phyloP scores from a whole-genome alignment of 2,329 filamentous ascomycete species.

The Penicillium aurantiogriseum region DNA sequence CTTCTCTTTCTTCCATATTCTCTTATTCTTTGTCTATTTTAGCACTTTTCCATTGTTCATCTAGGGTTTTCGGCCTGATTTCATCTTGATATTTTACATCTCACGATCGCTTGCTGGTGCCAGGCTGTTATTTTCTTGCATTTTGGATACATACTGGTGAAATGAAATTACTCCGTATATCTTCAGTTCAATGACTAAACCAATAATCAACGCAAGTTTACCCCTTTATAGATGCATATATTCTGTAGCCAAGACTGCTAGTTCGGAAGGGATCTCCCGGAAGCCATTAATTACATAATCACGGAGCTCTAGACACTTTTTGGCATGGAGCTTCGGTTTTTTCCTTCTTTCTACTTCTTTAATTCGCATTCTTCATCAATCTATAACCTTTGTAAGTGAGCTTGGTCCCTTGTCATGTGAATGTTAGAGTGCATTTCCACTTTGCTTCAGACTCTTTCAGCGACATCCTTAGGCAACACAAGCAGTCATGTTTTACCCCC shows the following conservation, averaged over 20 bases:
- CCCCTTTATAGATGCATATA: background rate
- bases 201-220: background rate
- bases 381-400: conserved; percentile 19
- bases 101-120: conserved; percentile 1
- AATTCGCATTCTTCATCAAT: conserved; percentile 15
- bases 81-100: background rate
- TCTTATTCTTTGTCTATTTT: conserved; percentile 9
- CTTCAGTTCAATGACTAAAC: background rate
- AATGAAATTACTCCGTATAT: background rate
- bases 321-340: conserved; percentile 23
- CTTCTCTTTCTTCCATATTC: conserved; percentile 5
- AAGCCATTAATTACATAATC: conserved; percentile 19
- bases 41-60: conserved; percentile 3
- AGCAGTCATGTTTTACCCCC: background rate
- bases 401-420: background rate
- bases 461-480: background rate
- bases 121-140: background rate
- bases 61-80: background rate
- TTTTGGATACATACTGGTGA: background rate
- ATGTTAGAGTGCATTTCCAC: background rate
- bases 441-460: background rate
- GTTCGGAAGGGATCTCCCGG: conserved; percentile 9
- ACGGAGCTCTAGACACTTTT: conserved; percentile 22
- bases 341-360: conserved; percentile 20
- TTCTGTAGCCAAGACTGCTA: background rate